Percentiles rank a stretch among this genome's conserved stretches.
phyloP scores from a whole-genome alignment of 306 rosid genomes.

The Lathyrus oleraceus region DNA sequence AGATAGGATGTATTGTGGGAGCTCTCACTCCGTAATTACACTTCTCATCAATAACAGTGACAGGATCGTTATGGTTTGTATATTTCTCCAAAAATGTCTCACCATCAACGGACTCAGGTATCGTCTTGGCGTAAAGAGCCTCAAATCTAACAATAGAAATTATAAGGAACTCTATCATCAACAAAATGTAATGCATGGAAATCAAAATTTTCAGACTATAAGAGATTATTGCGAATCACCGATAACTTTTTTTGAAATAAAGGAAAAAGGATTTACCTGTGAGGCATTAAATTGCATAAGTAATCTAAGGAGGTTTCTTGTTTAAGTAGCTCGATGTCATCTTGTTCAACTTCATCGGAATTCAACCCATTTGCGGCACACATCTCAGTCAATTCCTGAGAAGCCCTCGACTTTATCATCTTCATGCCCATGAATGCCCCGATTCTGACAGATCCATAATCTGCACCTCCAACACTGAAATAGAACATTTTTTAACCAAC shows the following conservation, averaged over 20 bases:
- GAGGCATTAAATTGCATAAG: conserved; percentile 86
- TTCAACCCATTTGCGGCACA: conserved; percentile 49
- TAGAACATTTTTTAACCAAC: not conserved
- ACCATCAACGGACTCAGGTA: conserved; percentile 60
- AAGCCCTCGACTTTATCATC: conserved; percentile 74
- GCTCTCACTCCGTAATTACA: conserved; percentile 60
- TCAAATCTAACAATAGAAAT: conserved; percentile 56
- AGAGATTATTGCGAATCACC: not conserved
- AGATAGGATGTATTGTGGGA: conserved; percentile 75
- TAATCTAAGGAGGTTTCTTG: conserved; percentile 72
- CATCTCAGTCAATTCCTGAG: conserved; percentile 50
- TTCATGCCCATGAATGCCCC: conserved; percentile 88
- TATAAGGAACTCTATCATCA: conserved; percentile 8
- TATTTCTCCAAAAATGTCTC: conserved; percentile 58
- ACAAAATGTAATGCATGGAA: not conserved
- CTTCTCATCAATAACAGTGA: conserved; percentile 74
- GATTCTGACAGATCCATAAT: conserved; percentile 60
- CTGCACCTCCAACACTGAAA: conserved; percentile 57
- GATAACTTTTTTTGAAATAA: not conserved
- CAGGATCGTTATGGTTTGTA: conserved; percentile 69
- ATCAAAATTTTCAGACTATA: conserved; percentile 17
- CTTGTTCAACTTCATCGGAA: conserved; percentile 63
- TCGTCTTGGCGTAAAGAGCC: conserved; percentile 60
- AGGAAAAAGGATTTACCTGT: conserved; percentile 50
- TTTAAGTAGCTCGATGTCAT: conserved; percentile 65